phyloP scores from a whole-genome alignment of 2,329 filamentous ascomycete genomes.

The Fusarium sp. region DNA sequence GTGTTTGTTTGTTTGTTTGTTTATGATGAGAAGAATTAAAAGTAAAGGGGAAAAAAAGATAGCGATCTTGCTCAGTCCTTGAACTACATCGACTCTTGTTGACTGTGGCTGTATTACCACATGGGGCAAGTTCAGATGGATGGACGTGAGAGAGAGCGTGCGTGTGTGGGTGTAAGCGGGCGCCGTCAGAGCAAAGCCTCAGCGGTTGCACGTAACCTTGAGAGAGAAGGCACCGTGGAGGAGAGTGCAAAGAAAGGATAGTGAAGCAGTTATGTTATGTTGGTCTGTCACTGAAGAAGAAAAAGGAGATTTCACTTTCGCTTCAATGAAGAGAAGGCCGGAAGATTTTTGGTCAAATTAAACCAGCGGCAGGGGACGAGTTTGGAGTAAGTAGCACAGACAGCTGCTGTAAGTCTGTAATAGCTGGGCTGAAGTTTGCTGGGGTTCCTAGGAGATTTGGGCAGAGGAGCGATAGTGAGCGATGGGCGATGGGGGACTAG shows the following conservation, averaged over 20 bases:
- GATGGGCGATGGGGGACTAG: constrained; percentile 4
- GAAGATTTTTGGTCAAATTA: constrained; percentile 34
- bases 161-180: constrained; percentile 31
- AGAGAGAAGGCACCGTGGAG: background rate
- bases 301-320: constrained; percentile 29
- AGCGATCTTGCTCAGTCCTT: constrained; percentile 20
- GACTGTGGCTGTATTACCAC: constrained; percentile 10
- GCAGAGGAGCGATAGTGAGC: constrained; percentile 3
- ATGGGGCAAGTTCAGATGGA: constrained; percentile 35
- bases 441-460: constrained; percentile 6
- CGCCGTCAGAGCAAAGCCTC: constrained; percentile 31
- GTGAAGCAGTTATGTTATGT: background rate
- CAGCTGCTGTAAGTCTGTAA: background rate
- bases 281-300: constrained; percentile 12
- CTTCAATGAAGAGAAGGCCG: constrained; percentile 13
- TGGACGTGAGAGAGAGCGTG: constrained; percentile 9
- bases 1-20: background rate
- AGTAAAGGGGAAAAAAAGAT: background rate
- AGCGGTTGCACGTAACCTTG: constrained; percentile 16
- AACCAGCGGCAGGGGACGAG: constrained; percentile 19
- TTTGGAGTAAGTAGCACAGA: background rate
- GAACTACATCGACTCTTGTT: constrained; percentile 24
- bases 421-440: constrained; percentile 13
- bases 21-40: background rate
- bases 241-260: background rate